phyloP scores from a whole-genome alignment of 164 flowering plant genomes.

The Stephania japonica region DNA sequence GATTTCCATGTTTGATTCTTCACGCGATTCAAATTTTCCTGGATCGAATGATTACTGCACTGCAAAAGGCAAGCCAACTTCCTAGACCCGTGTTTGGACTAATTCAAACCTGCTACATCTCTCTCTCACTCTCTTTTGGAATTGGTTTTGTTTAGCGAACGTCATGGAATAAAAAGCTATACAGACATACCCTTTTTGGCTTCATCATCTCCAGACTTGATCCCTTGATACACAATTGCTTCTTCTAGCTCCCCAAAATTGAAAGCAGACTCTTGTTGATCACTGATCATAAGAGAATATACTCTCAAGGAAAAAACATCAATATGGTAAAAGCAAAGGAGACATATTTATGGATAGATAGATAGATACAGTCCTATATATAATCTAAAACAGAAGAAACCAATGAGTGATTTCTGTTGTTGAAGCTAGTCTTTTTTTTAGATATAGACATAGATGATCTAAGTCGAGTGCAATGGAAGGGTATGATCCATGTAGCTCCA shows the following conservation, averaged over 20 bases:
- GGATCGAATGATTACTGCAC: constrained; percentile 57
- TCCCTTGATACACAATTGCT: constrained; percentile 79
- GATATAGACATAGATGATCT: neutral
- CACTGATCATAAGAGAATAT: constrained; percentile 29
- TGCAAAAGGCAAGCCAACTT: constrained; percentile 42
- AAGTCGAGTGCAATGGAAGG: neutral
- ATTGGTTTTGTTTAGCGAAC: constrained; percentile 36
- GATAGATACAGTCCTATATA: neutral
- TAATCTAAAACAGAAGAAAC: neutral
- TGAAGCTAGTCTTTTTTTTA: neutral
- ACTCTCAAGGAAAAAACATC: neutral
- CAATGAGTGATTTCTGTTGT: neutral
- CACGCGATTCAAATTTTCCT: constrained; percentile 52
- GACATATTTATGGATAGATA: neutral
- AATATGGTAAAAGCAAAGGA: neutral
- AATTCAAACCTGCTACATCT: constrained; percentile 35
- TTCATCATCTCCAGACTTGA: constrained; percentile 57
- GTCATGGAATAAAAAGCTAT: constrained; percentile 30
- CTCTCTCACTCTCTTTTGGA: constrained; percentile 10
- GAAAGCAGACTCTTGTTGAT: constrained; percentile 77
- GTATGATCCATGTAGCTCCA: too few species aligned
- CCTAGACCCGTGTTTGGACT: constrained; percentile 21
- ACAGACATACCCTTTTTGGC: constrained; percentile 52
- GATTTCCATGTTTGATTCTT: constrained; percentile 53
- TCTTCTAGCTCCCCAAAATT: constrained; percentile 95